Evolutionary conservation across 78 protist species (phyloP).

Genomic region (Fonticula alba): DNA sequence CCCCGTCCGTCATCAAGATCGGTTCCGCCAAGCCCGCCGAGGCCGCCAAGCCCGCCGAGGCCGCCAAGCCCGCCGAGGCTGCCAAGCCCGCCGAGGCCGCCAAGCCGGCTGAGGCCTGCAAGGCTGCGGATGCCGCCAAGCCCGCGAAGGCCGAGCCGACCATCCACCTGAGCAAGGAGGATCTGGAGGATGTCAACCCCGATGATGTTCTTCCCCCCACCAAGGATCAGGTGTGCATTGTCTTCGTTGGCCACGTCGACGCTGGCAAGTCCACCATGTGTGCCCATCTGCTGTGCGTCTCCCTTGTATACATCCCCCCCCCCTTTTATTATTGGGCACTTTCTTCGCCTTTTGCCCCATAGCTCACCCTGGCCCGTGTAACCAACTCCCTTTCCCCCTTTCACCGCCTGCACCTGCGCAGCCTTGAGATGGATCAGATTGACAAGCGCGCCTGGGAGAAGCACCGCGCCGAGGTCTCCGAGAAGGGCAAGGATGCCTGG

Average conservation of each 20-base stretch:
- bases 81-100: too few relatives aligned
- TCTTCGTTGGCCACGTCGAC: constrained; percentile 92
- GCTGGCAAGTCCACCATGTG: constrained; percentile 87
- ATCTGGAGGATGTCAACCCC: background rate
- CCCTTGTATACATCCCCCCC: too few relatives aligned
- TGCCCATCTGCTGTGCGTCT: constrained; percentile 68
- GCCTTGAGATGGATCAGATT: constrained; percentile 54
- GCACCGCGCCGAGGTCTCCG: constrained; percentile 84
- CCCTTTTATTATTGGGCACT: background rate
- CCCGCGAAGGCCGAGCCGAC: background rate
- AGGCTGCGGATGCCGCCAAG: too few relatives aligned
- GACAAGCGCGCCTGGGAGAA: constrained; percentile 88
- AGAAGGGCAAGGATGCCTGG: constrained; percentile 68
- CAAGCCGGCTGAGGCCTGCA: too few relatives aligned
- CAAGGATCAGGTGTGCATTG: constrained; percentile 61
- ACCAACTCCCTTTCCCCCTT: too few relatives aligned
- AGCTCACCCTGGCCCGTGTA: background rate
- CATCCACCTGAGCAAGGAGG: background rate
- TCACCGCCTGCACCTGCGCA: background rate
- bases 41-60: too few relatives aligned
- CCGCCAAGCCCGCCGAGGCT: too few relatives aligned
- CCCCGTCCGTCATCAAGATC: too few relatives aligned
- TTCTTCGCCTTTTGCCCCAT: background rate
- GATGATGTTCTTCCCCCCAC: constrained; percentile 16
- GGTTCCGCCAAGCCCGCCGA: too few relatives aligned